Conservation (phyloP, 2,329 filamentous ascomycete genomes). For the Pseudogymnoascus sp. region DNA sequence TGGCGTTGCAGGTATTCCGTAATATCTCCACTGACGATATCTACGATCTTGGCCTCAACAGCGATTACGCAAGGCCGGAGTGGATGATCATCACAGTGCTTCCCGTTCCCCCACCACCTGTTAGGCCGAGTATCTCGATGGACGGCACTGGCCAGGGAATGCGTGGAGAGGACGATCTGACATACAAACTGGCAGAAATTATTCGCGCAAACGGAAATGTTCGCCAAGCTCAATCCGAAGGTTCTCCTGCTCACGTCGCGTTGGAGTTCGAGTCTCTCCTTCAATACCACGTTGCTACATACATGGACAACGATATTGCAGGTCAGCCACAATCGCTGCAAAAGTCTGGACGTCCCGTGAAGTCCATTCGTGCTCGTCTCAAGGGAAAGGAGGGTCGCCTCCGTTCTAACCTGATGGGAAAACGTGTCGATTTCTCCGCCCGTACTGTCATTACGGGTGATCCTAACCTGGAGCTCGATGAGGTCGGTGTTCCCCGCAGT, state of each 20-base stretch:
- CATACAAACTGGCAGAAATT: conserved; percentile 97
- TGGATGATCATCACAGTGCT: conserved; percentile 98
- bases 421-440: conserved; percentile 97
- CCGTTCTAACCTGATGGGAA: conserved; percentile 98
- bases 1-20: conserved; percentile 78
- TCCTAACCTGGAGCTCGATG: conserved; percentile 88
- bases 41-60: conserved; percentile 79
- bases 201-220: conserved; percentile 96
- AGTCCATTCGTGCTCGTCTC: conserved; percentile 89
- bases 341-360: conserved; percentile 92
- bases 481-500: conserved; percentile 91
- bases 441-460: conserved; percentile 99
- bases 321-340: conserved; percentile 89
- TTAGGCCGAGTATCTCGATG: conserved; percentile 93
- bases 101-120: conserved; percentile 88
- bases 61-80: conserved; percentile 89
- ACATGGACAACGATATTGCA: conserved; percentile 99
- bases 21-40: conserved; percentile 76
- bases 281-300: conserved; percentile 96
- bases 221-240: conserved; percentile 80
- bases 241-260: conserved; percentile 82
- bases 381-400: conserved; percentile 99
- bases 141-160: conserved; percentile 87
- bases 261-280: conserved; percentile 84
- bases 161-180: conserved; percentile 97